Percentiles rank a stretch among this genome's conserved stretches.
Evolutionary conservation across 176 grass and related monocot genomes (phyloP).

Genomic region (Themeda triandra): DNA sequence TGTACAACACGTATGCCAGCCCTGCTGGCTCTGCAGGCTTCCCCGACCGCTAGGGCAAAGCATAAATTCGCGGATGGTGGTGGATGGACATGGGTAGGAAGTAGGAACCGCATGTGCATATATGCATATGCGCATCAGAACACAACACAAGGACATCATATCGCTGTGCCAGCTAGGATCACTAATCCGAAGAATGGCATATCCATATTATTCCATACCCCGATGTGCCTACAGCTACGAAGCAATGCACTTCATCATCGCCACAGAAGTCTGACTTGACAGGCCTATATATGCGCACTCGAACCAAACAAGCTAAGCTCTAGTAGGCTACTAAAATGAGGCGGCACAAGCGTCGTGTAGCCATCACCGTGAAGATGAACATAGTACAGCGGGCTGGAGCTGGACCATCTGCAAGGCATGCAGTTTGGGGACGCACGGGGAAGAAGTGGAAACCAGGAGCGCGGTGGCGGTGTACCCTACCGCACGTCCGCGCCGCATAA

Average conservation of each 20-base stretch:
- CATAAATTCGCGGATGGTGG: slow-evolving; percentile 1
- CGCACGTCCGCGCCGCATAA: too few relatives aligned
- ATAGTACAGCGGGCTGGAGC: neutral
- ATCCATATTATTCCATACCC: too few relatives aligned
- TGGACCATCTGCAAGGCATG: neutral
- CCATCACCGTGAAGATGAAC: neutral
- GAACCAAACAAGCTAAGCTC: neutral
- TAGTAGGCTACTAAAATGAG: neutral
- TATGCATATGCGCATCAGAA: too few relatives aligned
- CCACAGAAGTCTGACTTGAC: neutral
- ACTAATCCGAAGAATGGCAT: neutral
- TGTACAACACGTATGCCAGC: neutral
- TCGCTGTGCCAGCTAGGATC: neutral
- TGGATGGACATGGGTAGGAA: too few relatives aligned
- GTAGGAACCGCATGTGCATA: too few relatives aligned
- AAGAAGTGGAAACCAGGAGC: neutral
- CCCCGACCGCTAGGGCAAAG: slow-evolving; percentile 18
- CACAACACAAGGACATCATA: neutral
- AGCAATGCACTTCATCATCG: neutral
- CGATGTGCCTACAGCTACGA: neutral
- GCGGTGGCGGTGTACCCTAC: neutral
- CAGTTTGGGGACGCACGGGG: neutral
- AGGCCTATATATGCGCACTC: neutral
- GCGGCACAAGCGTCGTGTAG: neutral
- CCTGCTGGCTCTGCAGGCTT: neutral